Evolutionary conservation across 352 stramenopile genomes (phyloP).

Genomic region (Phytophthora podocarpi): DNA sequence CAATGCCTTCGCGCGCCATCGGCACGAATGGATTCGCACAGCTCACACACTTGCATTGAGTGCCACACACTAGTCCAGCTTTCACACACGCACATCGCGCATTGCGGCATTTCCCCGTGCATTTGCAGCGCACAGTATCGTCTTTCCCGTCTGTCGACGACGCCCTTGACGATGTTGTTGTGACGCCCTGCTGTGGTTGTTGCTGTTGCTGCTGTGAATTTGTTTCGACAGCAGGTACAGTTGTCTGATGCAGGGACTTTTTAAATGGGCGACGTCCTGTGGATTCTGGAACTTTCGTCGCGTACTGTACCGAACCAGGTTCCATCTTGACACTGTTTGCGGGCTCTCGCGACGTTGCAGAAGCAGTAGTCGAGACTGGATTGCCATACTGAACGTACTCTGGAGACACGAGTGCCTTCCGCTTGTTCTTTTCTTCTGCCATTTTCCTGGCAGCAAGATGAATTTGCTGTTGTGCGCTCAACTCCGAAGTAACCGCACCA

Average conservation of each 20-base stretch:
- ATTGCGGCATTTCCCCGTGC: conserved; percentile 85
- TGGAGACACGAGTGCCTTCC: conserved; percentile 80
- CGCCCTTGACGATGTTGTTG: background rate
- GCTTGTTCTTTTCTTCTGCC: conserved; percentile 80
- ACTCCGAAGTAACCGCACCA: conserved; percentile 2
- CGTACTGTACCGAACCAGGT: conserved; percentile 37
- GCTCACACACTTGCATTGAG: conserved; percentile 78
- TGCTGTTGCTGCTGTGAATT: conserved; percentile 15
- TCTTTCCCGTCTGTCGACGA: conserved; percentile 34
- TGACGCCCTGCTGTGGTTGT: conserved; percentile 2
- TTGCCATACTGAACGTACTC: conserved; percentile 83
- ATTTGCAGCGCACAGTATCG: conserved; percentile 70
- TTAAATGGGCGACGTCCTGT: conserved; percentile 71
- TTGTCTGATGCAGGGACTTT: conserved; percentile 62
- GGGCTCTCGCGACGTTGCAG: conserved; percentile 4
- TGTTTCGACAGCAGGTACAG: conserved; percentile 1
- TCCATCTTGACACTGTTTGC: conserved; percentile 34
- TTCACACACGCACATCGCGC: conserved; percentile 84
- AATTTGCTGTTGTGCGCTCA: conserved; percentile 52
- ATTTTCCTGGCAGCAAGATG: conserved; percentile 47
- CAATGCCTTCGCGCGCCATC: conserved; percentile 71
- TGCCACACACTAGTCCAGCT: conserved; percentile 74
- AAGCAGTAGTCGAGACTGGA: conserved; percentile 7
- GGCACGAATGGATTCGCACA: conserved; percentile 83
- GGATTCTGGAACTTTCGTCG: conserved; percentile 58